Base-by-base conservation (phyloP, 805 yeast genomes). In the Hagleromyces aurorensis region DNA sequence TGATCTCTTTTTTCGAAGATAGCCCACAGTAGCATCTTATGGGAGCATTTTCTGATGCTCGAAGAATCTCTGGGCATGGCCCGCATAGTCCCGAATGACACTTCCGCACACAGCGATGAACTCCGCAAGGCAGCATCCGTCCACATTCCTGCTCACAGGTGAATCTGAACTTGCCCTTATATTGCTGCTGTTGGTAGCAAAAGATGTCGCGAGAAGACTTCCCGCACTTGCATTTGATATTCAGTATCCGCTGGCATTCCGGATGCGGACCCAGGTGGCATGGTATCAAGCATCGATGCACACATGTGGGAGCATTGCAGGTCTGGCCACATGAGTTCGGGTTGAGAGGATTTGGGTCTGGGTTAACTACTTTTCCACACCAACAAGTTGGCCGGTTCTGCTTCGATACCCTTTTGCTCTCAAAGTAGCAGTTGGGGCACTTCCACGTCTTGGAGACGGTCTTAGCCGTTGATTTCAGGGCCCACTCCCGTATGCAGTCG, bases 231-330 rank as follows among this genome's bases (percentile, higher is more conserved):
- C 96, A 86, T 21, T 58, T 59, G 61, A 80, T 57, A 7, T 62
- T 55, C 0, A 93, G 85, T 50, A 79, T 57, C 2, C 94, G 85
- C 9, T 80, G 75, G 60, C 96, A 86, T 21, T 63, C 62, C 1
- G 84, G 75, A 55, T 87, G 96, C 1, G 86, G 80, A 0, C 95
- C 96, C 2, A 95, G 89, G 52, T 86, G 96, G 51, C 96, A 86
- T 10, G 69, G 66, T 4, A 75, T 58, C 1, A 81, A 57, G 48
- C 96, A 86, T 3, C 74, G 70, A 50, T 86, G 96, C 2, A 75
- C 67, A 51, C 96, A 81, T 1, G 57, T 52, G 29, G 78, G 62
- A 18, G 70, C 67, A 21, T 63, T 59, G 60, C 96, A 86, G 1
- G 83, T 67, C 49, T 81, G 86, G 2, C 95, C 95, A 64, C 96